Conservation (phyloP, 805 yeast species). For the Blastobotrys attinorum region DNA sequence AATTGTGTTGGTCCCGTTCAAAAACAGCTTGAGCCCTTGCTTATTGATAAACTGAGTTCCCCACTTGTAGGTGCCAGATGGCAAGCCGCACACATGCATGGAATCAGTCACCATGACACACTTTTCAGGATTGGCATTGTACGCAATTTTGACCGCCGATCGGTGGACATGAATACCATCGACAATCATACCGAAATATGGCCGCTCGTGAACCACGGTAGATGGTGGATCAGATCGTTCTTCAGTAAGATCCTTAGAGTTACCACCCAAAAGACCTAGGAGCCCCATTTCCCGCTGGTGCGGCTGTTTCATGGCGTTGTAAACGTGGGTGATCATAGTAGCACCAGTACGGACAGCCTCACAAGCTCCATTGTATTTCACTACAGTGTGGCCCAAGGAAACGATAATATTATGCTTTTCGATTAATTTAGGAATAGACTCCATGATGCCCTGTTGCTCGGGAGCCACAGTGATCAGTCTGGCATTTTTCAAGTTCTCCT, state of each 20-base stretch:
- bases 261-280: slow-evolving; percentile 39
- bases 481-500: slow-evolving; percentile 30
- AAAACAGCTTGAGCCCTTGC: slow-evolving; percentile 38
- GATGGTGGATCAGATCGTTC: slow-evolving; percentile 1
- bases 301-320: slow-evolving; percentile 54
- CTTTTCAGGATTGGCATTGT: slow-evolving; percentile 43
- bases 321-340: slow-evolving; percentile 52
- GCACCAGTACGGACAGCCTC: slow-evolving; percentile 46
- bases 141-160: slow-evolving; percentile 42
- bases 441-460: slow-evolving; percentile 40
- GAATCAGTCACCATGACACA: slow-evolving; percentile 53
- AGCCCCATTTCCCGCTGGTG: slow-evolving; percentile 54
- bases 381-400: slow-evolving; percentile 42
- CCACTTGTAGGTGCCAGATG: slow-evolving; percentile 51
- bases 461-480: slow-evolving; percentile 47
- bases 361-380: slow-evolving; percentile 29
- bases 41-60: slow-evolving; percentile 40
- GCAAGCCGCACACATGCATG: slow-evolving; percentile 48
- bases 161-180: slow-evolving; percentile 58
- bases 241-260: slow-evolving; percentile 18
- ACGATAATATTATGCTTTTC: slow-evolving; percentile 30
- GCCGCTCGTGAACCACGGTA: slow-evolving; percentile 20
- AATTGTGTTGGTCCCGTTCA: slow-evolving; percentile 48
- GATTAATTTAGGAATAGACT: slow-evolving; percentile 33
- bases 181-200: slow-evolving; percentile 47